Base-by-base conservation (phyloP, 1,284 basidiomycete species). In the Rhodotorula sp. region DNA sequence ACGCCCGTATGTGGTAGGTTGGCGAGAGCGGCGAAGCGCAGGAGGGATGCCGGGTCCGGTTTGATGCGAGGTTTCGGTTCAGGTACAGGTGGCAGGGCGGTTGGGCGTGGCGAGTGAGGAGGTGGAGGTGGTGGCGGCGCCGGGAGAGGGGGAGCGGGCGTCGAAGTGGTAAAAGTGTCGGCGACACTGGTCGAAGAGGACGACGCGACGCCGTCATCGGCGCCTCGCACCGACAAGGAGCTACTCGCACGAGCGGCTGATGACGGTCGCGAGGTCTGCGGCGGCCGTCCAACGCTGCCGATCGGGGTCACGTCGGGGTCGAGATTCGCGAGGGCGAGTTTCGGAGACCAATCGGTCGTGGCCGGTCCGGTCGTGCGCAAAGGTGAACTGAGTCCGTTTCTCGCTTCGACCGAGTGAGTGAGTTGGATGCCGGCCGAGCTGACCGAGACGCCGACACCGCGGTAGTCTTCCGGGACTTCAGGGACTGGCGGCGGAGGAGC, bases 1-100 rank as follows among this genome's bases (percentile, higher is more conserved):
- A 78, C 68, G 31, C 76, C 76, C 1, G 75, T 76, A 6, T 76
- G 70, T 14, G 76, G 76, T 4, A 76, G 62, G 26, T 65, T 69
- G 14, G 71, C 65, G 20, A 78, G 39, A 14, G 75, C 71, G 10
- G 76, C 69, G n/a, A 72, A 74, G 12, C 72, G 69, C 34, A 78
- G 69, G n/a, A 76, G 59, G 7, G 64, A 21, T 7, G 67, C 34
- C 12, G 58, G 58, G 20, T 74, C 69, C 4, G 74, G 71, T 39
- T 48, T 57, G 5, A 54, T 16, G 0, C 23, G 26, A 6, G 67
- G 59, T 3, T 47, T 26, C 21, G 52, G 34, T 20, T 20, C 29
- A 10, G 64, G 64, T 0, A 62, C 39, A 12, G 66, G 70, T 4
- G 70, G 73, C 7, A 74, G 58, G 3, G 70, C 57, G 29, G 66